Base-by-base conservation (phyloP, 2,329 filamentous ascomycete genomes). In the Piedraia hortae region DNA sequence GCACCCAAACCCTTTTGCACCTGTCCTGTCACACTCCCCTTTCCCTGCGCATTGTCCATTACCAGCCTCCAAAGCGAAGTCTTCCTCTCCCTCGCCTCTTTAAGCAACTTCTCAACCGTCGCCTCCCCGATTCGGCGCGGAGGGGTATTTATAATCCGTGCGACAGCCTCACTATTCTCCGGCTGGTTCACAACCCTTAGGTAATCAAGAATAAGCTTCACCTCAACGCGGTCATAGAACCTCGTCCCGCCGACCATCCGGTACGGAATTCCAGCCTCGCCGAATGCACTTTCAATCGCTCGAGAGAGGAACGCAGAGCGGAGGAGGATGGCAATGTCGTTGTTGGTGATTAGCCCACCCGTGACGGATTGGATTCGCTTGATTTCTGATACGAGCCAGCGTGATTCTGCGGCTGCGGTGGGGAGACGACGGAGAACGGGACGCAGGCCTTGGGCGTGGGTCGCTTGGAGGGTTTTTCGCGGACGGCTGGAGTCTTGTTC, bases 221-320 rank as follows among this genome's bases (percentile, higher is more conserved):
- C 70, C 41, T 97, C 82, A 3, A 64, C 59, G 22, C 85, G 65
- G 33, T 97, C 85, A 37, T 88, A 93, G 42, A 97, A 97, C 26
- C 74, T 72, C 29, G 65, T 62, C 2, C 85, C 82, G 35, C 71
- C 82, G 22, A 93, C 68, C 80, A 93, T 91, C 21, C 66, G 66
- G 44, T 93, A 97, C 1, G 78, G 59, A 18, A 93, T 64, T 1
- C 78, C 77, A 6, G 64, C 62, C 35, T 70, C 75, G 8, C 71
- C 75, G 18, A 93, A 52, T 3, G 70, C 69, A 11, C 66, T 59
- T 46, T 97, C 82, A 17, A 93, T 70, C n/a, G 75, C 63, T 11
- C 80, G 57, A 0, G 82, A 91, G 5, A 91, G 52, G 1, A 65
- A 55, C 1, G 78, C 73, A 2, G 78, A 85, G 11, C 82, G 62